These are phyloP conservation scores for Trichosporon inkin DNA, from an alignment of 1,284 basidiomycete genomes.

Conservation along the genomic window DNA sequence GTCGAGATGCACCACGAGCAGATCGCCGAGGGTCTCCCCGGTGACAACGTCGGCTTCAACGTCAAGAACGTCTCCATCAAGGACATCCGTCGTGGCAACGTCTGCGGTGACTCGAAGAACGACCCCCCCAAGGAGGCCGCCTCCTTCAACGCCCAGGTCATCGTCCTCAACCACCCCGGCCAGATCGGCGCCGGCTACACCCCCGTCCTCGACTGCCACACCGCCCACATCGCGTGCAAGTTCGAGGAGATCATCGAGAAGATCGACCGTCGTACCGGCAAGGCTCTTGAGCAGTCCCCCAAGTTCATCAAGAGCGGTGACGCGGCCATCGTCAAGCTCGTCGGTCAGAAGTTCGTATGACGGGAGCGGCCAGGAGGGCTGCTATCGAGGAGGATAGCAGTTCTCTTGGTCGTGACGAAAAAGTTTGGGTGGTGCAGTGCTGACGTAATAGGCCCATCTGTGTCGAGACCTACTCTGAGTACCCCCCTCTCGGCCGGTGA, in stretches of 20 bases:
- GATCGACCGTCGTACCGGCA: conserved; percentile 95
- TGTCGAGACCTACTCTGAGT: conserved; percentile 95
- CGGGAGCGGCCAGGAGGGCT: no score
- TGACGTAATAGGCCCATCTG: no score
- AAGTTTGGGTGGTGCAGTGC: no score
- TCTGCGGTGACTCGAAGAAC: conserved; percentile 99
- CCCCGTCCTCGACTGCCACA: conserved; percentile 99
- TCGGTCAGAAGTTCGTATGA: no score
- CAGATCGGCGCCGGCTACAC: conserved; percentile 84
- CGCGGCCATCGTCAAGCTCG: conserved; percentile 91
- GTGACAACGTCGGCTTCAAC: conserved; percentile 82
- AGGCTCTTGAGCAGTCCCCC: conserved; percentile 61
- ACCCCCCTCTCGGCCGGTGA: conserved; percentile 92
- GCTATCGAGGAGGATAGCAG: no score
- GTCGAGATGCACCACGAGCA: conserved; percentile 99
- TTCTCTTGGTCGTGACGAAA: neutral
- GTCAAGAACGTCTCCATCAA: conserved; percentile 99
- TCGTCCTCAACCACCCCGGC: conserved; percentile 99
- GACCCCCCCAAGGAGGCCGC: conserved; percentile 99
- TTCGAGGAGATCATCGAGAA: conserved; percentile 97
- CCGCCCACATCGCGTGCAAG: conserved; percentile 99
- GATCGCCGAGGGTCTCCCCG: conserved; percentile 88
- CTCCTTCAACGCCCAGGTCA: conserved; percentile 99
- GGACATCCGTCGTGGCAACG: conserved; percentile 99
- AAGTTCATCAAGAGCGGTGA: conserved; percentile 98